Percentiles rank a stretch among this genome's conserved stretches.
Conservation (phyloP, 768 basidiomycete genomes). For the Phylloporus rhodoxanthus region DNA sequence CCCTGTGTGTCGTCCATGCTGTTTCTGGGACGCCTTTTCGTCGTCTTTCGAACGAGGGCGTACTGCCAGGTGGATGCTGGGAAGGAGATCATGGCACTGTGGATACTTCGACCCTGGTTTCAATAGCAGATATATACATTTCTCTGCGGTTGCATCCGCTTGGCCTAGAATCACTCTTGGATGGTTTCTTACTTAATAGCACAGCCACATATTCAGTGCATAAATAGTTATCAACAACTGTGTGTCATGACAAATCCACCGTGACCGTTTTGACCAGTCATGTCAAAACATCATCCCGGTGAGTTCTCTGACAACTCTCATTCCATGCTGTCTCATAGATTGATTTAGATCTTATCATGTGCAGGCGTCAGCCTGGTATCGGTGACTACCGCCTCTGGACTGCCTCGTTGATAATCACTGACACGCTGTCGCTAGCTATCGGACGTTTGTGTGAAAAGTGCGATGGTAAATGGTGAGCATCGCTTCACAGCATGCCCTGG, state of each 20-base stretch:
- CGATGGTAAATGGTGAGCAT: constrained; percentile 93
- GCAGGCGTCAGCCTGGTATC: constrained; percentile 94
- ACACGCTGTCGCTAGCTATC: constrained; percentile 55
- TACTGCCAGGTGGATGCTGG: constrained; percentile 27
- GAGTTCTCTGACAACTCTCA: constrained; percentile 1
- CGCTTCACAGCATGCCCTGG: not conserved
- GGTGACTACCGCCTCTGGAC: constrained; percentile 44
- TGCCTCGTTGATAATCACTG: constrained; percentile 6
- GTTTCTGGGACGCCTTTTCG: constrained; percentile 9
- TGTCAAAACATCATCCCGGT: constrained; percentile 94
- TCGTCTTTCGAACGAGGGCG: constrained; percentile 21
- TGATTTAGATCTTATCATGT: constrained; percentile 88
- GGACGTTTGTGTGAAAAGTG: constrained; percentile 98
- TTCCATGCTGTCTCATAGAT: not conserved
- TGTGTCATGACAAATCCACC: not conserved
- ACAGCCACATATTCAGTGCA: constrained; percentile 11
- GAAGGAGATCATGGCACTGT: constrained; percentile 28
- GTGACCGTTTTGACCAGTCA: constrained; percentile 24
- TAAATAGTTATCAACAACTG: constrained; percentile 14
- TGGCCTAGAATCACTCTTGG: not conserved
- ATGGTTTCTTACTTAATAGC: not conserved
- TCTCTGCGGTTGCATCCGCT: not conserved
- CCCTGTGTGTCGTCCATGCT: not conserved
- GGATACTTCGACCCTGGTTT: not conserved
- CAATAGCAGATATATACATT: constrained; percentile 6